Base-by-base conservation (phyloP, 495 filamentous ascomycete genomes). In the Neurospora africana region DNA sequence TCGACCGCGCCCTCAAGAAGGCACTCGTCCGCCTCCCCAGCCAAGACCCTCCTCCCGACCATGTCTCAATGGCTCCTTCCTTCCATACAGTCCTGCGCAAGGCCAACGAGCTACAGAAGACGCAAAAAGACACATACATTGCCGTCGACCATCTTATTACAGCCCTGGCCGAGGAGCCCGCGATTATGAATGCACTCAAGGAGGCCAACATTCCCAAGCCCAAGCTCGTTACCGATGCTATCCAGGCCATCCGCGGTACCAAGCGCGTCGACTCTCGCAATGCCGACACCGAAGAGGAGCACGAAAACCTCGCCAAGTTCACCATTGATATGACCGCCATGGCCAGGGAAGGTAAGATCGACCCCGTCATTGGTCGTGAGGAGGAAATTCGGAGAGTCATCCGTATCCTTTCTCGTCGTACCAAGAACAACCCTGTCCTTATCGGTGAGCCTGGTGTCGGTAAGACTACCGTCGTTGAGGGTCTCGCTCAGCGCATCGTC, bases 341-440 rank as follows among this genome's bases (percentile, higher is more conserved):
- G 87, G 95, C 95, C 37, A 86, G 95, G 73, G 95, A 98, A 78
- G 95, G 96, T 70, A 98, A 97, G 85, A 95, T 99, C 71, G 95
- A 99, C 78, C 95, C 95, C 2, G 95, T 99, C 72, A 99, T 99
- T 80, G 95, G 95, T 30, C 87, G 95, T 81, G 95, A 98, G 78
- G 95, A 98, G 79, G 95, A 99, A 80, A 98, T 98, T 75, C 86
- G 95, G 75, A 89, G 95, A 72, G 95, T 98, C 13, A 91, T 99
- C 71, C 89, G 95, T 27, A 98, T 99, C 70, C 86, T 99, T 33
- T 95, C 93, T 15, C 87, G 95, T 75, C 88, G 95, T 75, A 98
- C 95, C 68, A 99, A 99, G 88, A 99, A 99, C 85, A 99, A 99
- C 79, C 95, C 95, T 4, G 95, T 98, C 19, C 87, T 99, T 73